phyloP scores from a whole-genome alignment of 176 grass and related monocot species.

The Carex kokanica region DNA sequence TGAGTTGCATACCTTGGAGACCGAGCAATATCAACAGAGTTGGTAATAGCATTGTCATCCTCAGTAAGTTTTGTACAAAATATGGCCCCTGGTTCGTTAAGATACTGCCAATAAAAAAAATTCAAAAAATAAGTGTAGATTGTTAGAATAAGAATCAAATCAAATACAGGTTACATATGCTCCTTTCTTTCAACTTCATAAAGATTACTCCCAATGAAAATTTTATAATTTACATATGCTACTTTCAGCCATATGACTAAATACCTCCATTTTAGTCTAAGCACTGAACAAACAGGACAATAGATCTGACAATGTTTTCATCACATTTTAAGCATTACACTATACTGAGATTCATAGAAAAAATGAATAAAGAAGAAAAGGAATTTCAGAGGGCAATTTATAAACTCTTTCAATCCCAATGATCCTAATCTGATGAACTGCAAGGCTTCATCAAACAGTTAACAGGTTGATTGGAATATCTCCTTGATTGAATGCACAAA shows the following conservation, averaged over 20 bases:
- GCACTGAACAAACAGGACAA: background rate
- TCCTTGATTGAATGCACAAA: background rate
- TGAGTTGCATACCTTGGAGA: conserved; percentile 46
- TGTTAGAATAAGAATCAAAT: background rate
- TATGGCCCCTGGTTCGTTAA: conserved; percentile 64
- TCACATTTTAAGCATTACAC: background rate
- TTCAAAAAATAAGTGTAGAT: background rate
- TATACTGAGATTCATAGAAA: background rate
- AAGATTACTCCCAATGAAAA: background rate
- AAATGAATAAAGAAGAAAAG: background rate
- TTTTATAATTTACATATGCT: background rate
- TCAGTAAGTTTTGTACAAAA: conserved; percentile 63
- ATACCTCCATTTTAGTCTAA: background rate
- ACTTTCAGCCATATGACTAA: background rate
- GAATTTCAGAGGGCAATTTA: background rate
- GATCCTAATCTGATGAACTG: background rate
- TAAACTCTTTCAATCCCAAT: background rate
- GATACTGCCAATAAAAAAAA: conserved; percentile 31
- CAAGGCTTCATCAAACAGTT: background rate
- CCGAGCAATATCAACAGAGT: conserved; percentile 55
- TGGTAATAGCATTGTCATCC: conserved; percentile 63
- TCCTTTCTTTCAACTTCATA: background rate
- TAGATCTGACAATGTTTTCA: background rate
- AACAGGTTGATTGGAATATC: background rate
- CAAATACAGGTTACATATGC: background rate